Evolutionary conservation across 345 rosid genomes (phyloP).

Genomic region (Eucalyptus urophylla): DNA sequence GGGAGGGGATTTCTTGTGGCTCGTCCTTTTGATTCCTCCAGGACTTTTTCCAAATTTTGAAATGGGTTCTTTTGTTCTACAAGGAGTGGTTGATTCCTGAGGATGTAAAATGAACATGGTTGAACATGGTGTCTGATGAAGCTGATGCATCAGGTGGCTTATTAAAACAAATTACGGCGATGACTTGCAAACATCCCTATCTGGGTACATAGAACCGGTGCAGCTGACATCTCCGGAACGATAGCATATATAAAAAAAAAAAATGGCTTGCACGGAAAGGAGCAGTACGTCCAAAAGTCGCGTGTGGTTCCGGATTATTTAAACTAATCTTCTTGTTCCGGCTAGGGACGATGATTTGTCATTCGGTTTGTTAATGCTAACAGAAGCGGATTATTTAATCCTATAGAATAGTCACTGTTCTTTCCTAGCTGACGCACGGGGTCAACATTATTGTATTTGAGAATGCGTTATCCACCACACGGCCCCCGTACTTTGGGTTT

Average conservation of each 20-base stretch:
- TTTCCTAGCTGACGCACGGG: not conserved
- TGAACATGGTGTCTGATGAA: not conserved
- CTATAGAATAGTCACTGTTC: not conserved
- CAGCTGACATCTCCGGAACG: not conserved
- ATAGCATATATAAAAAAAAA: not conserved
- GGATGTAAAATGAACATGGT: not conserved
- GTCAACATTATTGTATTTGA: too few species aligned
- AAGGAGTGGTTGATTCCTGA: not conserved
- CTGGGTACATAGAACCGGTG: not conserved
- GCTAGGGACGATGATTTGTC: not conserved
- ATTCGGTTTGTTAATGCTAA: not conserved
- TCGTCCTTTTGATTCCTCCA: not conserved
- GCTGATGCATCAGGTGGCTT: not conserved
- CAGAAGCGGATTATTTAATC: not conserved
- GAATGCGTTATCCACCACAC: too few species aligned
- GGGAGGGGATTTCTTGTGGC: not conserved
- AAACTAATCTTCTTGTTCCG: not conserved
- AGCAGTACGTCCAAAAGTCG: not conserved
- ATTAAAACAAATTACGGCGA: not conserved
- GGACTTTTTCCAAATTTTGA: not conserved
- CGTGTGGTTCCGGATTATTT: not conserved
- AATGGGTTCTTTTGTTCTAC: not conserved
- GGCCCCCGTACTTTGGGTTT: not conserved
- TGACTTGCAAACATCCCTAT: not conserved
- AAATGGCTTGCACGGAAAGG: not conserved